Evolutionary conservation across 2,329 filamentous ascomycete species (phyloP).

Genomic region (Fusarium incarnatum): DNA sequence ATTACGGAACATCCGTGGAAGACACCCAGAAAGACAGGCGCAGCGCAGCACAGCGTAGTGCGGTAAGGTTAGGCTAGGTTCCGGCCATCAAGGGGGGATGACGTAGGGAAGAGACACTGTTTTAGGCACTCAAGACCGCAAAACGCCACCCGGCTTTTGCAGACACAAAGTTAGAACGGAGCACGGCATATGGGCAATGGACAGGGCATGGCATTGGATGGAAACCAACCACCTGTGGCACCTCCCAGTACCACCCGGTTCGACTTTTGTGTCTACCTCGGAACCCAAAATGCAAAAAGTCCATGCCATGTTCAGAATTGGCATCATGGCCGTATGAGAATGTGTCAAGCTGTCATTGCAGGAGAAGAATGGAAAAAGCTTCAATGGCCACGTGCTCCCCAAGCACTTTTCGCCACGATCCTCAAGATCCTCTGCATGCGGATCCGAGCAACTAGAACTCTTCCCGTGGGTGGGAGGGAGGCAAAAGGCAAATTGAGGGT

Average conservation of each 20-base stretch:
- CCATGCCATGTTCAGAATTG: constrained; percentile 25
- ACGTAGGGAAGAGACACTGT: not conserved
- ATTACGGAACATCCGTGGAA: not conserved
- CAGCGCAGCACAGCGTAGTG: not conserved
- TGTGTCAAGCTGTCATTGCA: constrained; percentile 28
- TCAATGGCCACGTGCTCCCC: constrained; percentile 19
- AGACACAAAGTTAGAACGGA: not conserved
- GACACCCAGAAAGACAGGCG: not conserved
- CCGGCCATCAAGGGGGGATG: not conserved
- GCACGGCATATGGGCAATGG: not conserved
- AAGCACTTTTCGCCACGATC: constrained; percentile 16
- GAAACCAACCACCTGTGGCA: not conserved
- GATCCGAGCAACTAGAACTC: not conserved
- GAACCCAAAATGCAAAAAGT: not conserved
- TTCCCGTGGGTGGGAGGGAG: not conserved
- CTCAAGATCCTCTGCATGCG: constrained; percentile 1
- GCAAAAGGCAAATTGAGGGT: constrained; percentile 4
- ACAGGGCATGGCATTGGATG: not conserved
- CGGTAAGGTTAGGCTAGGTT: not conserved
- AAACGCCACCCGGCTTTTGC: constrained; percentile 21
- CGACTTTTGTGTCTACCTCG: constrained; percentile 6
- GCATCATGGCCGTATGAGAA: constrained; percentile 23
- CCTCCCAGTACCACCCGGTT: not conserved
- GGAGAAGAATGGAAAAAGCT: not conserved
- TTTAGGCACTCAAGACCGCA: constrained; percentile 13